phyloP scores from a whole-genome alignment of 83 land plant species.

The Picea abies region DNA sequence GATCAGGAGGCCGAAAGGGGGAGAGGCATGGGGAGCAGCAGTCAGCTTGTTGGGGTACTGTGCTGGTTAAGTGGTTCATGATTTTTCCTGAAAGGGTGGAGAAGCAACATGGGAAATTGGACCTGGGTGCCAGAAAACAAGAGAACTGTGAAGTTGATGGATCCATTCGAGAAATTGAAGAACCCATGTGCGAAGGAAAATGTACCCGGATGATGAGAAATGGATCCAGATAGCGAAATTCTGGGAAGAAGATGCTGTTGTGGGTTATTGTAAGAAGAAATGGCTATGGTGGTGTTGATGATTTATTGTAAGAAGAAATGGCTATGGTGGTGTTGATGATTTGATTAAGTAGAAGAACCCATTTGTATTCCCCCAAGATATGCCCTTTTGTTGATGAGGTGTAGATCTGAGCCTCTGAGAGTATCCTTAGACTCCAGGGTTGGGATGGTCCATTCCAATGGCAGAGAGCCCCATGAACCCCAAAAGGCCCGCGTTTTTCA shows the following conservation, averaged over 20 bases:
- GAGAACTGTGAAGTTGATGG: not conserved
- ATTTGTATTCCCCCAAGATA: conserved; percentile 32
- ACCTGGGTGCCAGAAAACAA: not conserved
- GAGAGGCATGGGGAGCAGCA: conserved; percentile 12
- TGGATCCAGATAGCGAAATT: too few species aligned
- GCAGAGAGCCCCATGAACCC: too few species aligned
- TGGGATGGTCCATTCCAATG: too few species aligned
- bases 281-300: too few species aligned
- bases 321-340: too few species aligned
- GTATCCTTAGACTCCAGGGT: conserved; percentile 21
- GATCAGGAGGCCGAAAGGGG: not conserved
- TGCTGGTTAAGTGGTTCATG: conserved; percentile 61
- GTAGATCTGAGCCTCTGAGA: conserved; percentile 71
- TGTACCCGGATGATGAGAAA: too few species aligned
- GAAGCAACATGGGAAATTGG: conserved; percentile 21
- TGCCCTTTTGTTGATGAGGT: conserved; percentile 72
- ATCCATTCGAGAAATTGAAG: not conserved
- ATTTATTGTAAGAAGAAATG: too few species aligned
- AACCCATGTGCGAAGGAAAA: too few species aligned
- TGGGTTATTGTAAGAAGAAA: too few species aligned
- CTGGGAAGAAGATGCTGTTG: too few species aligned
- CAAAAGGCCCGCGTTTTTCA: conserved; percentile 22
- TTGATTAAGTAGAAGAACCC: too few species aligned
- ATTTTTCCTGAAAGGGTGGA: conserved; percentile 37
- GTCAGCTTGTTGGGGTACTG: conserved; percentile 40